Evolutionary conservation across 306 rosid genomes (phyloP).

Genomic region (Senna tora): DNA sequence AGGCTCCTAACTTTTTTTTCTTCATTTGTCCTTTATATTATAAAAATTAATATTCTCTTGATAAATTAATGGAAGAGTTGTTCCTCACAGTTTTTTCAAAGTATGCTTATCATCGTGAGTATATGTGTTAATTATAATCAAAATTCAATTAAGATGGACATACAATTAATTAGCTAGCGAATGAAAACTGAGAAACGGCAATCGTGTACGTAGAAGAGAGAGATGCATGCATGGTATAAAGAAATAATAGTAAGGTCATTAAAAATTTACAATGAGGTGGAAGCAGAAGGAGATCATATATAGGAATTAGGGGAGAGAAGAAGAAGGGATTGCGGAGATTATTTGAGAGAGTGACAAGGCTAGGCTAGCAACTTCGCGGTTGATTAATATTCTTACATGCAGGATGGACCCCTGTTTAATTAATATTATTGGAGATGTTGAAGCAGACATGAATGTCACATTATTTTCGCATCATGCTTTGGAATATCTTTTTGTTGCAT

Average conservation of each 20-base stretch:
- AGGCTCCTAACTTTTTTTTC: constrained; percentile 9
- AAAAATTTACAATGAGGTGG: neutral
- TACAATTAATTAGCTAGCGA: too few relatives aligned
- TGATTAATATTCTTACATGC: too few relatives aligned
- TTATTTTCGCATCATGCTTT: constrained; percentile 24
- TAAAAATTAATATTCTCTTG: neutral
- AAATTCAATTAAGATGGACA: too few relatives aligned
- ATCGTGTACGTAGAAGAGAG: too few relatives aligned
- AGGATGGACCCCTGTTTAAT: too few relatives aligned
- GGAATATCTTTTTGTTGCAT: constrained; percentile 21
- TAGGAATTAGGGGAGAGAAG: too few relatives aligned
- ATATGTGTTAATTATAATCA: too few relatives aligned
- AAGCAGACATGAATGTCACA: neutral
- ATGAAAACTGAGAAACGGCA: neutral
- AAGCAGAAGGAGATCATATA: too few relatives aligned
- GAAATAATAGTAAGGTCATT: neutral
- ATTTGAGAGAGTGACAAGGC: too few relatives aligned
- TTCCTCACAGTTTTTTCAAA: neutral
- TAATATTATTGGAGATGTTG: too few relatives aligned
- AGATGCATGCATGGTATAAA: too few relatives aligned
- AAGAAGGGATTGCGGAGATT: too few relatives aligned
- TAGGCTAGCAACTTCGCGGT: neutral
- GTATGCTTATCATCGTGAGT: neutral
- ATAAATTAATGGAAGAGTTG: neutral
- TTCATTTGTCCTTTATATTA: constrained; percentile 12